Base-by-base conservation (phyloP, 371 early-diverging fungal species). In the Mucor circinelloides region DNA sequence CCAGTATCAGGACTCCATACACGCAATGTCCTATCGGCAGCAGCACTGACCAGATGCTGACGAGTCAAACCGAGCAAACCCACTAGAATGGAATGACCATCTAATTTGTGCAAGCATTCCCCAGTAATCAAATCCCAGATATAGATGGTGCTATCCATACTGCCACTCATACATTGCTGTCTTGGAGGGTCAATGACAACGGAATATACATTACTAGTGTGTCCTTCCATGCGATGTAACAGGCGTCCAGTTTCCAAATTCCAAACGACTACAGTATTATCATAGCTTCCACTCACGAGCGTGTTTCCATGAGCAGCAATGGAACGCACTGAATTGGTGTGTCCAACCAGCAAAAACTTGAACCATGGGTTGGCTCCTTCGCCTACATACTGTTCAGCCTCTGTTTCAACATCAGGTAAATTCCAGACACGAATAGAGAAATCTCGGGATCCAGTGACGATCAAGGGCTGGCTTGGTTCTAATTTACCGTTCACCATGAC, bases 401-500 rank as follows among this genome's bases (percentile, higher is more conserved):
- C 15, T 10, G n/a, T 30, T 21, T 70, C 66, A n/a, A 66, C 61
- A 52, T 89, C 82, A 1, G 98, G 98, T 46, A 98, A 78, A 21
- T 84, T 79, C 99, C 99, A 99, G 3, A 99, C 97, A 10, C 93
- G 82, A 27, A 98, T 72, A 0, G 95, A 94, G 2, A 95, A 91
- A 78, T 99, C 99, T 58, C 99, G 87, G 3, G 98, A 97, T 3
- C 99, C 99, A 1, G 97, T 95, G 6, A 99, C 94, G 63, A 99
- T 89, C 54, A 95, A 79, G 23, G 94, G 92, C 61, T 82, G 79
- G 28, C 75, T 66, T 6, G 92, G 92, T 70, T 92, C 89, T 31
- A 87, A 30, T 27, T 31, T 31, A 7, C 70, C 70, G 19, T 87
- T 81, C n/a, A 86, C 78, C 62, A 85, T 82, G 10, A 80, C 80